Evolutionary conservation across 1,139 yeast genomes (phyloP).

Genomic region (Hemisphaericaspora lyxosophila): DNA sequence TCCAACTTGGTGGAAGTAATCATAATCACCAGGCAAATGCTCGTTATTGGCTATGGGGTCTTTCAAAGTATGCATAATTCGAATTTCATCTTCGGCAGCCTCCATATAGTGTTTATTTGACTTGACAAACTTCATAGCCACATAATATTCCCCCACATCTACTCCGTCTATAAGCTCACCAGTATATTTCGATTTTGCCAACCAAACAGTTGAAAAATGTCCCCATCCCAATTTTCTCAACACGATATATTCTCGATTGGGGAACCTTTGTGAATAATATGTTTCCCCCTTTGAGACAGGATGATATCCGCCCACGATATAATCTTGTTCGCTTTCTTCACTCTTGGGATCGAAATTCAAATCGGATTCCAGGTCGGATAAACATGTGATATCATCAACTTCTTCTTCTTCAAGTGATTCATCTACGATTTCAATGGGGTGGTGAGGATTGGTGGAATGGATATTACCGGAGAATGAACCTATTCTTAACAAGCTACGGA

Average conservation of each 20-base stretch:
- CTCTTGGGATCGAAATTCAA: conserved; percentile 33
- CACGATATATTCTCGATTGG: conserved; percentile 29
- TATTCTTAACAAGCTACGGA: conserved; percentile 15
- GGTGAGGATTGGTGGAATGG: conserved; percentile 14
- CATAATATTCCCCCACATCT: conserved; percentile 26
- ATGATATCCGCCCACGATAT: conserved; percentile 44
- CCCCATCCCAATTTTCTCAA: conserved; percentile 73
- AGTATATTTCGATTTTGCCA: conserved; percentile 50
- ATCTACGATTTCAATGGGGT: not conserved
- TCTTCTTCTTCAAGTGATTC: not conserved
- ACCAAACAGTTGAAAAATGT: conserved; percentile 87
- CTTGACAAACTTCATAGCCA: conserved; percentile 45
- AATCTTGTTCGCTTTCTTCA: conserved; percentile 40
- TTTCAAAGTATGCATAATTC: conserved; percentile 25
- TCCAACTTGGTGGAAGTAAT: conserved; percentile 14
- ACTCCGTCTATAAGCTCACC: conserved; percentile 7
- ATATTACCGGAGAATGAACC: conserved; percentile 15
- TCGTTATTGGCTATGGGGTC: conserved; percentile 21
- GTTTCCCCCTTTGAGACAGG: conserved; percentile 41
- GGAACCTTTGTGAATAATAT: conserved; percentile 29
- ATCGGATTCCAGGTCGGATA: conserved; percentile 24
- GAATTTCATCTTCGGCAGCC: conserved; percentile 45
- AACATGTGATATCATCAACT: conserved; percentile 9
- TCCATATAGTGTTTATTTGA: conserved; percentile 40
- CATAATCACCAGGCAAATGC: conserved; percentile 25